Conservation (phyloP, 345 rosid species). For the Bruguiera parviflora region DNA sequence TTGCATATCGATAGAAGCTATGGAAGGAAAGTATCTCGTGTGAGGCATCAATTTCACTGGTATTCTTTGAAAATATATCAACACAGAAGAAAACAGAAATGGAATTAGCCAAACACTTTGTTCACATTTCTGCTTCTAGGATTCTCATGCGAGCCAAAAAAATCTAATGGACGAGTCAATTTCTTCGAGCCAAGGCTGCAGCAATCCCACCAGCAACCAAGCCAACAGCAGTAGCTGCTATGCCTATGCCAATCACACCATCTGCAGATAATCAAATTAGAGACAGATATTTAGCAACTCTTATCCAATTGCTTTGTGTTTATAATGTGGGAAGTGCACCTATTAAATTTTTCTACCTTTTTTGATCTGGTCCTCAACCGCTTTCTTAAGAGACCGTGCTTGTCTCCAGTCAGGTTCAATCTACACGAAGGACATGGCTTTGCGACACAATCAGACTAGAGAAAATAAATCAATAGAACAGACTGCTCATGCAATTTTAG, state of each 20-base stretch:
- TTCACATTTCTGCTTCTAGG: not conserved
- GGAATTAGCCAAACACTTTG: no score
- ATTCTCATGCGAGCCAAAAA: not conserved
- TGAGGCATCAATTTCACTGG: no score
- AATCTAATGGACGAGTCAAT: constrained; percentile 22
- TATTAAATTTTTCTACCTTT: constrained; percentile 37
- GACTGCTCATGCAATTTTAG: not conserved
- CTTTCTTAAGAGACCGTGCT: constrained; percentile 63
- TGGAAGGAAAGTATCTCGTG: no score
- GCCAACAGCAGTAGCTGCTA: constrained; percentile 74
- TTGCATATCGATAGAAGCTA: no score
- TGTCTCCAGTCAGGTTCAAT: constrained; percentile 83
- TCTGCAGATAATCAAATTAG: constrained; percentile 34
- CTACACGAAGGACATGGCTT: constrained; percentile 30
- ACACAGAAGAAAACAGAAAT: no score
- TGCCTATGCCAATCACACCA: constrained; percentile 83
- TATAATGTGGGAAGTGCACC: not conserved
- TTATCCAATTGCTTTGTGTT: not conserved
- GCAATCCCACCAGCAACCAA: constrained; percentile 76
- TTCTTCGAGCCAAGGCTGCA: constrained; percentile 71
- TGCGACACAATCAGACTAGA: not conserved
- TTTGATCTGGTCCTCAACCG: constrained; percentile 58
- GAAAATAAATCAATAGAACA: not conserved
- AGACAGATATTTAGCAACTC: not conserved
- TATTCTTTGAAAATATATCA: no score